Base-by-base conservation (phyloP, 495 filamentous ascomycete species). In the Margaritispora aquatica region DNA sequence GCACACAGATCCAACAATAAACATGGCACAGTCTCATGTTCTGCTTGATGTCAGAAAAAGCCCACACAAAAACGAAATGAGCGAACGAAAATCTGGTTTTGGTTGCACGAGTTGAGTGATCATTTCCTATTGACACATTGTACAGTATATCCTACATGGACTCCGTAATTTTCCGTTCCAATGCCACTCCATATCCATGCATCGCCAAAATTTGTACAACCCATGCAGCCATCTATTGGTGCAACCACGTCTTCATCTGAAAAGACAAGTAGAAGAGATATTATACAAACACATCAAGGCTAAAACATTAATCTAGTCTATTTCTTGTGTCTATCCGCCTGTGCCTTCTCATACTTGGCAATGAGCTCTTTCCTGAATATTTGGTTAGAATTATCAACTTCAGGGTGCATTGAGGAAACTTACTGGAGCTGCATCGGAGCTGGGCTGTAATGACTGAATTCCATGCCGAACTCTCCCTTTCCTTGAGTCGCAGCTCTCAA, bases 401-500 rank as follows among this genome's bases (percentile, higher is more conserved):
- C 23, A 13, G 55, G 26, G 58, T 26, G 38, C 38, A 48, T 51
- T 7, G n/a, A n/a, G 19, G 13, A 34, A 59, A 63, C 66, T 69
- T 85, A 89, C 88, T 99, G 95, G 71, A 97, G 69, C 66, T 97
- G 93, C 59, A 84, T 83, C 51, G 92, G 88, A 63, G 93, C 89
- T 55, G 89, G 79, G 57, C 86, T 84, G 70, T 99, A 97, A 75
- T 97, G 92, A 69, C 87, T 90, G 73, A 97, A 99, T 78, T 99
- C 95, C 95, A 99, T 99, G 61, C 80, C 87, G 67, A 96, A 99
- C 78, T 99, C 95, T 64, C 95, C 95, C 81, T 99, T 99, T 54
- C 94, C 95, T 77, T 99, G 95, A 10, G 93, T 97, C 22, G 91
- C 88, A 2, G 95, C 95, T 62, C 95, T 82, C 72, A 99, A 75